A percentile compares a stretch with the other conserved stretches of the same genome.
phyloP scores from a whole-genome alignment of 78 protist genomes.

The Bigelowiella natans region DNA sequence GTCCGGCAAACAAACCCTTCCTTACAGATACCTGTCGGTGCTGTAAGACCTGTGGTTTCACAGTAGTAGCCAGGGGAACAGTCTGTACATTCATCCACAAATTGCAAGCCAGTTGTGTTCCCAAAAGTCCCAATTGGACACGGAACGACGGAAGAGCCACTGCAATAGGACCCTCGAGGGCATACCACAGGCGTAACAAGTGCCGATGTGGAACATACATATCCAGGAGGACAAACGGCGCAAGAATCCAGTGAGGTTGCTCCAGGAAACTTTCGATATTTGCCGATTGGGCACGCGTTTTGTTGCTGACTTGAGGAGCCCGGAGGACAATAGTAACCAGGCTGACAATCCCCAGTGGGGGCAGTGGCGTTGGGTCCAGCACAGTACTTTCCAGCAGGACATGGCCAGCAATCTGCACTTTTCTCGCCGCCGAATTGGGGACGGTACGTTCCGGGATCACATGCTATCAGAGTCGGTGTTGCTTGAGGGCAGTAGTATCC shows the following conservation, averaged over 20 bases:
- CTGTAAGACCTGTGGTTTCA: background rate
- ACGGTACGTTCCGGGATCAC: background rate
- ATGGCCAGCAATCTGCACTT: background rate
- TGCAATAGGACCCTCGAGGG: background rate
- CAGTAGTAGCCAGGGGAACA: slow-evolving; percentile 49
- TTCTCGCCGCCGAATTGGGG: background rate
- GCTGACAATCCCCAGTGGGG: slow-evolving; percentile 31
- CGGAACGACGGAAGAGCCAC: background rate
- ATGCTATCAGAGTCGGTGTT: background rate
- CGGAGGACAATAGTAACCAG: slow-evolving; percentile 37
- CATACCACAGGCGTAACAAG: background rate
- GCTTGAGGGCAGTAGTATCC: background rate
- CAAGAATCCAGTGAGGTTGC: background rate
- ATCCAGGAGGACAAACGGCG: background rate
- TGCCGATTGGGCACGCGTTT: slow-evolving; percentile 17
- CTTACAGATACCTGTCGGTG: background rate
- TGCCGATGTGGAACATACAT: background rate
- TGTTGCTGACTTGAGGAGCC: background rate
- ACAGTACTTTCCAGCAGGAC: background rate
- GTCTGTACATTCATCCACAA: slow-evolving; percentile 15
- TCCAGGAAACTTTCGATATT: background rate
- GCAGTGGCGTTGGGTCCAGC: background rate
- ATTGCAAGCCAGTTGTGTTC: background rate
- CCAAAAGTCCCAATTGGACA: background rate
- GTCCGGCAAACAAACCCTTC: background rate